phyloP scores from a whole-genome alignment of 1,284 basidiomycete genomes.

The Caloboletus firmus region DNA sequence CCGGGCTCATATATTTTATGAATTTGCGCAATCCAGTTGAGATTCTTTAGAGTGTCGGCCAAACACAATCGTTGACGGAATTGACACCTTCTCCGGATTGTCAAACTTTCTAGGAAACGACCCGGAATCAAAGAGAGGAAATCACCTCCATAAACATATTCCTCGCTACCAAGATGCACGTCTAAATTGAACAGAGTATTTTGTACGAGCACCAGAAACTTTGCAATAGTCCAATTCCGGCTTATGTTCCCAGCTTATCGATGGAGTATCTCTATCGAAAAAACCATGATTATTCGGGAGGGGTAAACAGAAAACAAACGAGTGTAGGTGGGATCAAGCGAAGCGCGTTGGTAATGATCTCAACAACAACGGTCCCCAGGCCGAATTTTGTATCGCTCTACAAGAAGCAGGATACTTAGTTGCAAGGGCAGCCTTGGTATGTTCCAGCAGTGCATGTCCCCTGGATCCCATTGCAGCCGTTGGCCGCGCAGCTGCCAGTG shows the following conservation, averaged over 20 bases:
- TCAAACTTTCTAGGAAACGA: no score
- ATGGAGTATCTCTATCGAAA: neutral
- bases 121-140: neutral
- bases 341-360: neutral
- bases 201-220: no score
- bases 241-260: no score
- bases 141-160: neutral
- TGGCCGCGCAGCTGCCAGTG: neutral
- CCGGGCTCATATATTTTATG: no score
- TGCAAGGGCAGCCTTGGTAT: constrained; percentile 4
- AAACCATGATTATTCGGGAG: neutral
- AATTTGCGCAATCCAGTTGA: neutral
- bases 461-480: neutral
- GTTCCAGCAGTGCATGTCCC: neutral
- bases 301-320: neutral
- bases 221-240: no score
- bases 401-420: neutral
- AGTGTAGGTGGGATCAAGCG: neutral
- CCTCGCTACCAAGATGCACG: no score
- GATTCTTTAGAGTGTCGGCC: no score
- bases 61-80: no score
- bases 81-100: neutral
- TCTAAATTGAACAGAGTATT: neutral
- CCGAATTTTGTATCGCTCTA: no score
- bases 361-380: neutral